Evolutionary conservation across 495 filamentous ascomycete species (phyloP).

Genomic region (Terfezia boudieri): DNA sequence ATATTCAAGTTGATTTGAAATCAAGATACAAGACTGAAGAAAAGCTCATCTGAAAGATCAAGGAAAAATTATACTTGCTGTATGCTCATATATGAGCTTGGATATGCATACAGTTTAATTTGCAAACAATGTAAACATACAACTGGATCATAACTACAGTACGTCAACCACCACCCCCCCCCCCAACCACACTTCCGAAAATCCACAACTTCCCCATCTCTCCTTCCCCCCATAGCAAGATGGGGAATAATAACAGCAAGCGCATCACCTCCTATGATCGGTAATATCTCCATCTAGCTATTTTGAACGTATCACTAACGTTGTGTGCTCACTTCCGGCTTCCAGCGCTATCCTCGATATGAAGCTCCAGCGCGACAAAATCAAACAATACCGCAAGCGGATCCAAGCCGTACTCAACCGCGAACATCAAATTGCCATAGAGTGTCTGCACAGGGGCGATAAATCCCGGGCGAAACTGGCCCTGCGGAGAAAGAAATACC

Average conservation of each 20-base stretch:
- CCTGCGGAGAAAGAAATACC: conserved; percentile 87
- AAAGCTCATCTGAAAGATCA: too few species aligned
- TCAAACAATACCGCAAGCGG: conserved; percentile 79
- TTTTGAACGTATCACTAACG: not conserved
- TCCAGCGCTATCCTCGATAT: conserved; percentile 80
- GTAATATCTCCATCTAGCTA: not conserved
- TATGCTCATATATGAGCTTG: too few species aligned
- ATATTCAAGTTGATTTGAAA: too few species aligned
- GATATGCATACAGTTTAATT: too few species aligned
- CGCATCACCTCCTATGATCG: not conserved
- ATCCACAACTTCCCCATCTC: not conserved
- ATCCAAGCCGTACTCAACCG: conserved; percentile 62
- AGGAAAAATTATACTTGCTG: too few species aligned
- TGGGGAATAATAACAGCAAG: not conserved
- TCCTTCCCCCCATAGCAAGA: not conserved
- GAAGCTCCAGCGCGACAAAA: conserved; percentile 90
- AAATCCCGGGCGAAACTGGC: conserved; percentile 66
- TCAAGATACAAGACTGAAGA: too few species aligned
- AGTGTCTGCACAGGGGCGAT: conserved; percentile 54
- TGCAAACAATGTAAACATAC: not conserved
- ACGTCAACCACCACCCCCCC: not conserved
- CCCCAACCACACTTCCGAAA: not conserved
- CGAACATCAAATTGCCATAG: conserved; percentile 62
- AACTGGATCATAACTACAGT: not conserved
- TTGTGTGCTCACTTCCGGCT: too few species aligned